Percentiles rank a stretch among this genome's conserved stretches.
Evolutionary conservation across 306 rosid genomes (phyloP).

Genomic region (Cotoneaster glaucophyllus): DNA sequence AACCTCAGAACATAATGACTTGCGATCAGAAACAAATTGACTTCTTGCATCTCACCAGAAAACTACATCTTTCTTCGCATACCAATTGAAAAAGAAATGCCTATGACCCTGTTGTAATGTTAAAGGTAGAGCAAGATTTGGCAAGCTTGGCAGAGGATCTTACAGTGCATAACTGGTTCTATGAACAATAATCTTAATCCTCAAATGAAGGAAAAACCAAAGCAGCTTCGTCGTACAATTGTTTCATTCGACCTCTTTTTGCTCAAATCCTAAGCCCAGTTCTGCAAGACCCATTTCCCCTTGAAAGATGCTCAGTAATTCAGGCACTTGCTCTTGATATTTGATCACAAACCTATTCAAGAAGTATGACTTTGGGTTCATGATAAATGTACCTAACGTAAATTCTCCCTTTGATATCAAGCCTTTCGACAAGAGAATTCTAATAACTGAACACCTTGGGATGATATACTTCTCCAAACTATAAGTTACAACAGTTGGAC

Average conservation of each 20-base stretch:
- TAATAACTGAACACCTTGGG: constrained; percentile 40
- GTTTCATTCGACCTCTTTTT: not conserved
- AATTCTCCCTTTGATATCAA: not conserved
- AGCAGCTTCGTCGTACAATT: not conserved
- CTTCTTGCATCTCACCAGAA: too few species aligned
- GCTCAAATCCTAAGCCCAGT: not conserved
- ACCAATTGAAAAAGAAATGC: too few species aligned
- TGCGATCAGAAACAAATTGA: too few species aligned
- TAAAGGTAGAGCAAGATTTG: too few species aligned
- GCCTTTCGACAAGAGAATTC: constrained; percentile 17
- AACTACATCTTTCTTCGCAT: too few species aligned
- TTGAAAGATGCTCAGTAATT: not conserved
- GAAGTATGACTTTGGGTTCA: not conserved
- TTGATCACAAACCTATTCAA: not conserved
- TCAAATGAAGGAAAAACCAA: too few species aligned
- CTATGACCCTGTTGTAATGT: too few species aligned
- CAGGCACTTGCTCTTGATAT: not conserved
- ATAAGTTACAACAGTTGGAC: not conserved
- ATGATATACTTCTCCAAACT: constrained; percentile 30
- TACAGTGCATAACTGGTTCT: too few species aligned
- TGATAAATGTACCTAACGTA: not conserved
- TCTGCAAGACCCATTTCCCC: not conserved
- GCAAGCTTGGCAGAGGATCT: too few species aligned
- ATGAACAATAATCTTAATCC: too few species aligned
- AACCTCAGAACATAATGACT: too few species aligned